A percentile compares a stretch with the other conserved stretches of the same genome.
phyloP scores from a whole-genome alignment of 345 rosid species.

The Draba incana region DNA sequence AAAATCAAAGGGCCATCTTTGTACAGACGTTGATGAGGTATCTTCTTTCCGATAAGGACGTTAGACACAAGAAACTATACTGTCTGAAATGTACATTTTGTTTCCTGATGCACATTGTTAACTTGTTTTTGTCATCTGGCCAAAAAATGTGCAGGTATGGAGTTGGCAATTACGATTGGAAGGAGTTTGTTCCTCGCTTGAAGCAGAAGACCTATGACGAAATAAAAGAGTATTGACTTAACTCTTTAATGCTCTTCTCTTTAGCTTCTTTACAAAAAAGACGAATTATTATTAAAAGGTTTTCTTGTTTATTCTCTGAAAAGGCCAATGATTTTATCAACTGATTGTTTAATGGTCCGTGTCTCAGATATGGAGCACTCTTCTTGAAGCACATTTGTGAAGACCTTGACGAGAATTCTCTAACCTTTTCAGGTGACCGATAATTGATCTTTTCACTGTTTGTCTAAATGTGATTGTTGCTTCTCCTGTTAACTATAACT shows the following conservation, averaged over 20 bases:
- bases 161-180: slow-evolving; percentile 86
- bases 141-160: slow-evolving; percentile 68
- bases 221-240: slow-evolving; percentile 64
- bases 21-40: slow-evolving; percentile 96
- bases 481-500: slow-evolving; percentile 22
- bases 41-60: slow-evolving; percentile 12
- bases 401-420: slow-evolving; percentile 63
- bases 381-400: slow-evolving; percentile 78
- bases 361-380: slow-evolving; percentile 69
- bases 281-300: neutral
- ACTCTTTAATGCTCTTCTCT: slow-evolving; percentile 28
- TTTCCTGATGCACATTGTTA: slow-evolving; percentile 1
- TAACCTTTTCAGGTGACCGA: slow-evolving; percentile 73
- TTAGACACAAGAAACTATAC: slow-evolving; percentile 3
- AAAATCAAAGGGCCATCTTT: slow-evolving; percentile 93
- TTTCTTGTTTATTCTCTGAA: slow-evolving; percentile 2
- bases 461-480: slow-evolving; percentile 9
- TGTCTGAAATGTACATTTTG: neutral
- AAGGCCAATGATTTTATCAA: slow-evolving; percentile 6
- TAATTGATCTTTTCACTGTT: slow-evolving; percentile 13
- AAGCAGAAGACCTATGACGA: slow-evolving; percentile 94
- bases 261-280: neutral
- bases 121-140: slow-evolving; percentile 14
- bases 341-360: slow-evolving; percentile 4
- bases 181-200: slow-evolving; percentile 79